These are phyloP conservation scores for Eucalyptus polybractea DNA, from an alignment of 345 rosid genomes.

Conservation along the genomic window DNA sequence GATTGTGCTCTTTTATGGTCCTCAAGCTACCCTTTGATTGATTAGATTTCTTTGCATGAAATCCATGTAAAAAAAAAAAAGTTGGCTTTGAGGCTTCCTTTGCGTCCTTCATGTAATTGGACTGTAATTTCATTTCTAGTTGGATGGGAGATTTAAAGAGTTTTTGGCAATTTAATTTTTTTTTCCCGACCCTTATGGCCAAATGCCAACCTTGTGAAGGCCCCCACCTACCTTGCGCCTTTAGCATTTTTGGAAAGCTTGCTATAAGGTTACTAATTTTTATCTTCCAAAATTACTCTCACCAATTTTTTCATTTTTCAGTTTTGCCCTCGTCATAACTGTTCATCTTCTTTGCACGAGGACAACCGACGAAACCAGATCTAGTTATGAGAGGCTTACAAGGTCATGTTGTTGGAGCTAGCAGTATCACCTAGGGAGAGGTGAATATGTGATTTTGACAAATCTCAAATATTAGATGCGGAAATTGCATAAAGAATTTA, in stretches of 20 bases:
- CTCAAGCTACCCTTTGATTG: background rate
- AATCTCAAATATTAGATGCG: background rate
- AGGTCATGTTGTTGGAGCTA: background rate
- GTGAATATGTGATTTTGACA: background rate
- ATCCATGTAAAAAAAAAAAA: background rate
- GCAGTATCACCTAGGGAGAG: no score
- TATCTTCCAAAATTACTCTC: background rate
- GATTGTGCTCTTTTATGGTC: background rate
- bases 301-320: background rate
- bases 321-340: background rate
- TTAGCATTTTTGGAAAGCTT: background rate
- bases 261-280: background rate
- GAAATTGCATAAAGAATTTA: background rate
- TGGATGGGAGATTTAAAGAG: background rate
- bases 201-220: background rate
- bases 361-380: background rate
- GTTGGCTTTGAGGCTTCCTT: conserved; percentile 11
- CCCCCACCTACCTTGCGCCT: background rate
- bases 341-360: background rate
- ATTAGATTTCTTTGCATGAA: conserved; percentile 8
- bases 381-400: background rate
- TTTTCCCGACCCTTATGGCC: background rate
- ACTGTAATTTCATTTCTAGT: background rate
- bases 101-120: background rate
- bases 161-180: background rate